These are phyloP conservation scores for Chlorella sp. DNA, from an alignment of 139 green algal species.

Conservation along the genomic window DNA sequence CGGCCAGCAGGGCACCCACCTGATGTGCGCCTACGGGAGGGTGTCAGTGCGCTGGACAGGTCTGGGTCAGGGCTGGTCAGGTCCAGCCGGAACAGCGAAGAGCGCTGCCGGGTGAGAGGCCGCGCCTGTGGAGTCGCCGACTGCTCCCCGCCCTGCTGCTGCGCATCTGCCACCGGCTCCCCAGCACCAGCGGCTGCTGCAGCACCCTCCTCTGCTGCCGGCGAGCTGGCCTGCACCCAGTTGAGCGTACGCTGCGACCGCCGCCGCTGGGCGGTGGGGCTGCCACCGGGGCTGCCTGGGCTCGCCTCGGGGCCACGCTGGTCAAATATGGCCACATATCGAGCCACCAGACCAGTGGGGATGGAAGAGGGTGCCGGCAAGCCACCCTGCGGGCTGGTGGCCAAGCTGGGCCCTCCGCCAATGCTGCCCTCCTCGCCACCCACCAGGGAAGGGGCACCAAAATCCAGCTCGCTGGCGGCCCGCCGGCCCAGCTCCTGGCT, in stretches of 20 bases:
- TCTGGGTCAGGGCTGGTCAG: constrained; percentile 29
- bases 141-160: neutral
- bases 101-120: neutral
- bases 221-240: constrained; percentile 25
- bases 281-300: neutral
- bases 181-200: too few species aligned
- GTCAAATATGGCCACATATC: constrained; percentile 41
- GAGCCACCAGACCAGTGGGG: constrained; percentile 41
- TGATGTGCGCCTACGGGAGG: neutral
- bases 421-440: neutral
- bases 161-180: neutral
- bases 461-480: neutral
- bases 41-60: neutral
- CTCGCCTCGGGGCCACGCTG: neutral
- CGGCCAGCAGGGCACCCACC: neutral
- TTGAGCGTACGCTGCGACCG: constrained; percentile 21
- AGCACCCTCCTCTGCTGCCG: neutral
- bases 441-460: constrained; percentile 10
- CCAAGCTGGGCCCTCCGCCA: neutral
- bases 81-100: constrained; percentile 14
- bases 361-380: neutral
- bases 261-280: neutral
- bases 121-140: neutral
- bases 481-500: too few species aligned
- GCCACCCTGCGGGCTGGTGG: constrained; percentile 4